Evolutionary conservation across 352 stramenopile genomes (phyloP).

Genomic region (Plasmopara halstedii): DNA sequence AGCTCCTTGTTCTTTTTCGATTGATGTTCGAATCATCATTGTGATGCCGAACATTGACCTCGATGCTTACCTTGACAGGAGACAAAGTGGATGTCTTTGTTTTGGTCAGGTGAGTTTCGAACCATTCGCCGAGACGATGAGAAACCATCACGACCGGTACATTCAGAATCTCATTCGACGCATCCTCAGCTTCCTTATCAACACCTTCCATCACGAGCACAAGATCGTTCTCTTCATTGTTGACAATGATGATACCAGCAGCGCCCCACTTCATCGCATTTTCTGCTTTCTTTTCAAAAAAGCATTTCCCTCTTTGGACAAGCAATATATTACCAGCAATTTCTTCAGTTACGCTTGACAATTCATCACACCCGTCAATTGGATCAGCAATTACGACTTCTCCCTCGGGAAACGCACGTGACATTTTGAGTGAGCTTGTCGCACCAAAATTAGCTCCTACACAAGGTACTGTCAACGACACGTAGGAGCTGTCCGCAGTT

Average conservation of each 20-base stretch:
- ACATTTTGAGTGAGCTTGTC: slow-evolving; percentile 23
- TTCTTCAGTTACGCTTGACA: slow-evolving; percentile 21
- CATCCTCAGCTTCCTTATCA: slow-evolving; percentile 13
- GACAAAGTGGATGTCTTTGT: slow-evolving; percentile 10
- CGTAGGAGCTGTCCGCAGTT: slow-evolving; percentile 9
- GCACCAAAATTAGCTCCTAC: slow-evolving; percentile 53
- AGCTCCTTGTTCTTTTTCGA: slow-evolving; percentile 6
- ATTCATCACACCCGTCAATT: slow-evolving; percentile 40
- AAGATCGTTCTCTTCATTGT: slow-evolving; percentile 51
- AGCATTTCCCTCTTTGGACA: slow-evolving; percentile 49
- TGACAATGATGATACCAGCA: slow-evolving; percentile 51
- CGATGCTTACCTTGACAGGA: slow-evolving; percentile 26
- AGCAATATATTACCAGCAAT: slow-evolving; percentile 42
- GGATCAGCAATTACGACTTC: slow-evolving; percentile 46
- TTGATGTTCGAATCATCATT: slow-evolving; percentile 5
- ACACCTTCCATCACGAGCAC: slow-evolving; percentile 77
- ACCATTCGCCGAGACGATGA: slow-evolving; percentile 51
- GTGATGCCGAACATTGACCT: slow-evolving; percentile 32
- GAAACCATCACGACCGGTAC: slow-evolving; percentile 64
- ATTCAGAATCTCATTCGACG: slow-evolving; percentile 6
- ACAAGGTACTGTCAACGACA: slow-evolving; percentile 42
- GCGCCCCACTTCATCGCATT: slow-evolving; percentile 42
- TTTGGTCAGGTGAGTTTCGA: slow-evolving; percentile 21
- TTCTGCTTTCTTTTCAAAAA: slow-evolving; percentile 65
- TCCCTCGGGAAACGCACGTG: slow-evolving; percentile 12